Evolutionary conservation across 2,329 filamentous ascomycete species (phyloP).

Genomic region (Boeremia exigua): DNA sequence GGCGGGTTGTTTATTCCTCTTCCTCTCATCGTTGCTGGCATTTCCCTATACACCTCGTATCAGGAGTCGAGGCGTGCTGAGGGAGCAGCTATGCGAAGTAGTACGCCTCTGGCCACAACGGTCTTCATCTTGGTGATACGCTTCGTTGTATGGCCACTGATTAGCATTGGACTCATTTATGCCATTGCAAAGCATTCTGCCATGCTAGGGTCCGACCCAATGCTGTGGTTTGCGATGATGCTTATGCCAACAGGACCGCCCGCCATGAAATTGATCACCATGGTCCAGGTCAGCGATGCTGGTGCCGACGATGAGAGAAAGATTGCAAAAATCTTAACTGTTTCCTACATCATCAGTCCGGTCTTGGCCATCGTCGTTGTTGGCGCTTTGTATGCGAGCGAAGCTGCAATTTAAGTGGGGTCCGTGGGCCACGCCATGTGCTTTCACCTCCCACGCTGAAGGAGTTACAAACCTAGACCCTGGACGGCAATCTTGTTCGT

Average conservation of each 20-base stretch:
- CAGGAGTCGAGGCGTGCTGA: constrained; percentile 22
- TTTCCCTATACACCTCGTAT: constrained; percentile 35
- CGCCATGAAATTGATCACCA: constrained; percentile 59
- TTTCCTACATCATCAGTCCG: constrained; percentile 41
- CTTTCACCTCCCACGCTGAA: constrained; percentile 1
- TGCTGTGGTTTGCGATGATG: constrained; percentile 70
- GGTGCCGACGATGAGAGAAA: constrained; percentile 55
- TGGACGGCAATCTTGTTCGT: not conserved
- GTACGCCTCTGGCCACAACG: constrained; percentile 26
- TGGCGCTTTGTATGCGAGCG: constrained; percentile 37
- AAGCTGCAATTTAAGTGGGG: constrained; percentile 28
- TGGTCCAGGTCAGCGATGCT: constrained; percentile 57
- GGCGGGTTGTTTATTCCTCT: constrained; percentile 37
- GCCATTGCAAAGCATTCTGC: constrained; percentile 55
- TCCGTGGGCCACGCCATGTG: not conserved
- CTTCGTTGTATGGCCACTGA: constrained; percentile 37
- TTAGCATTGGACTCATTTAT: constrained; percentile 60
- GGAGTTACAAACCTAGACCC: not conserved
- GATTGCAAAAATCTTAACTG: constrained; percentile 58
- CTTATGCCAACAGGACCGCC: constrained; percentile 63
- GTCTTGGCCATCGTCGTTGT: constrained; percentile 41
- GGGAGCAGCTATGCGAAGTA: not conserved
- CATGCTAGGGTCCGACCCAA: constrained; percentile 62
- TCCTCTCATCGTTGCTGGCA: constrained; percentile 38
- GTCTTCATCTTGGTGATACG: constrained; percentile 33